Conservation (phyloP, 441 rosid species). For the Pelargonium myrrhifolium region DNA sequence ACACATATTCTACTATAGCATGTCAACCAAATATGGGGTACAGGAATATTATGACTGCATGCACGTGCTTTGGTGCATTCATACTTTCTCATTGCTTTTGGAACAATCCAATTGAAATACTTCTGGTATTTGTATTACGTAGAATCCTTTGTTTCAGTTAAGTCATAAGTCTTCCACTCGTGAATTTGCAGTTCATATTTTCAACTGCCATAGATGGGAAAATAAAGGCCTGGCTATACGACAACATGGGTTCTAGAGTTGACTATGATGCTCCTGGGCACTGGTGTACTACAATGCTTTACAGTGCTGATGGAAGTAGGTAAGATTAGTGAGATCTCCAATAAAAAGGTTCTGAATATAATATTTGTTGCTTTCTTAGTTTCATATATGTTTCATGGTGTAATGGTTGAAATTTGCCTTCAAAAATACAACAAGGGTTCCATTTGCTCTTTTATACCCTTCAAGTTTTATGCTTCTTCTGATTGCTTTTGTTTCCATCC, state of each 20-base stretch:
- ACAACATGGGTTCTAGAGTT: constrained; percentile 61
- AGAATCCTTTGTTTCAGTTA: neutral
- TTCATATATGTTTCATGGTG: constrained; percentile 16
- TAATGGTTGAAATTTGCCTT: neutral
- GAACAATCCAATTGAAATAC: neutral
- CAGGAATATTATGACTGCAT: neutral
- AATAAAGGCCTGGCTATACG: constrained; percentile 82
- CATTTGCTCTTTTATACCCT: neutral
- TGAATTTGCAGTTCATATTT: constrained; percentile 50
- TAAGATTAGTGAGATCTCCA: constrained; percentile 14
- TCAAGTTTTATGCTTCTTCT: neutral
- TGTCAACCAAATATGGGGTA: neutral
- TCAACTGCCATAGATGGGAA: constrained; percentile 76
- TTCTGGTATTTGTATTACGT: neutral
- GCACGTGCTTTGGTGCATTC: neutral
- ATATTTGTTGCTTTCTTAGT: constrained; percentile 2
- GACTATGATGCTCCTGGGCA: constrained; percentile 81
- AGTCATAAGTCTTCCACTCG: neutral
- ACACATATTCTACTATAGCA: neutral
- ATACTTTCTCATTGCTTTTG: neutral
- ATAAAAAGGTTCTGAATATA: neutral
- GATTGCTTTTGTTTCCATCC: constrained; percentile 3
- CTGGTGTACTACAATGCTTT: constrained; percentile 62
- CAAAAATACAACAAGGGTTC: neutral
- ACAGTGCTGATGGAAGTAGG: constrained; percentile 82